These are phyloP conservation scores for Alternaria atra DNA, from an alignment of 2,329 filamentous ascomycete species.

Conservation along the genomic window DNA sequence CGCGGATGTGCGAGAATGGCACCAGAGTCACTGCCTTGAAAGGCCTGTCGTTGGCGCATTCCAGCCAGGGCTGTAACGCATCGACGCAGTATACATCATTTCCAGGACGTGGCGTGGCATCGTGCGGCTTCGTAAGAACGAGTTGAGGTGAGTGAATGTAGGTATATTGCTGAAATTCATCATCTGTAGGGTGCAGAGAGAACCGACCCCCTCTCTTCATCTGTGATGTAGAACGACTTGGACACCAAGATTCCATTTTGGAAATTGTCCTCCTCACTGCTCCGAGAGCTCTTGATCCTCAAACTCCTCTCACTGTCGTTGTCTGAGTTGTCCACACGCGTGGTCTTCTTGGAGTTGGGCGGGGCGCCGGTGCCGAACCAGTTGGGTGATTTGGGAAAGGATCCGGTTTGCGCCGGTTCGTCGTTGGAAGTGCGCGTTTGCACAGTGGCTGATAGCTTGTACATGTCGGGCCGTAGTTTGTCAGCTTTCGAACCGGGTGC, in stretches of 20 bases:
- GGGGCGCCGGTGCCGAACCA: constrained; percentile 22
- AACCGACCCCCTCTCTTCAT: constrained; percentile 32
- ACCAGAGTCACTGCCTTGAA: not conserved
- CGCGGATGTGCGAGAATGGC: not conserved
- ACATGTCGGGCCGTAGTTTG: constrained; percentile 31
- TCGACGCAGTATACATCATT: not conserved
- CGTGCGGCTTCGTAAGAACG: not conserved
- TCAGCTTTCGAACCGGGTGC: constrained; percentile 19
- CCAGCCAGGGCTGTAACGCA: not conserved
- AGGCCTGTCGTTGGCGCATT: too few relatives aligned
- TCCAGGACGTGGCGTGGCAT: not conserved
- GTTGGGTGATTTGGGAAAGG: constrained; percentile 19
- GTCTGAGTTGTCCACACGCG: constrained; percentile 19
- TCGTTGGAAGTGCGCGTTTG: constrained; percentile 30
- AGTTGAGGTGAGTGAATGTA: not conserved
- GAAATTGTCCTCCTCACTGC: constrained; percentile 34
- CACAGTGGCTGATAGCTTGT: constrained; percentile 29
- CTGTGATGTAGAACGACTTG: constrained; percentile 42
- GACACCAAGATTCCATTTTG: constrained; percentile 40
- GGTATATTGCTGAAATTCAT: not conserved
- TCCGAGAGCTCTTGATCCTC: constrained; percentile 26
- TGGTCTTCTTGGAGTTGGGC: constrained; percentile 21
- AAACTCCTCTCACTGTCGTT: constrained; percentile 39
- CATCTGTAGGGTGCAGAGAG: constrained; percentile 14
- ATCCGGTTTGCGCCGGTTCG: not conserved